Percentiles rank a stretch among this genome's conserved stretches.
phyloP scores from a whole-genome alignment of 768 basidiomycete genomes.

The Auriculariales sp. region DNA sequence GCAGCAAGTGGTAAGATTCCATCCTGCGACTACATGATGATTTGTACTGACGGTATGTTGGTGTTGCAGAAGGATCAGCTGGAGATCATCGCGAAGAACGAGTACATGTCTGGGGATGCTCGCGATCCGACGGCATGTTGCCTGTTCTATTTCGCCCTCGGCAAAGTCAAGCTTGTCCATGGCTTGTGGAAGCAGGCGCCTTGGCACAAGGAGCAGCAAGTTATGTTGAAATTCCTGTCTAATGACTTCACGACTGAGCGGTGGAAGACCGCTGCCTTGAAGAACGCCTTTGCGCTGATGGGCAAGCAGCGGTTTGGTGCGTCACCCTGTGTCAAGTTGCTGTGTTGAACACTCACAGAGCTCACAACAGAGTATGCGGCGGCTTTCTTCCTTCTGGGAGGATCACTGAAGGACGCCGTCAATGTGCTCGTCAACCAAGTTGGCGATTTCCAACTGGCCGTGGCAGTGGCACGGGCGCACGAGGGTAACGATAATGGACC shows the following conservation, averaged over 20 bases:
- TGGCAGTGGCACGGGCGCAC: constrained; percentile 71
- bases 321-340: constrained; percentile 13
- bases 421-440: constrained; percentile 81
- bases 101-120: constrained; percentile 76
- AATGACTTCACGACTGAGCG: constrained; percentile 77
- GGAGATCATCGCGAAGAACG: constrained; percentile 80
- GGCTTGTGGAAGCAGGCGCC: constrained; percentile 92
- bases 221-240: constrained; percentile 83
- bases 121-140: constrained; percentile 85
- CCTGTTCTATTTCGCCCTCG: constrained; percentile 87
- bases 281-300: constrained; percentile 89
- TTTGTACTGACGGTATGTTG: background rate
- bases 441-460: constrained; percentile 78
- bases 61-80: constrained; percentile 53
- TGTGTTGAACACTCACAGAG: constrained; percentile 4
- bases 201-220: constrained; percentile 78
- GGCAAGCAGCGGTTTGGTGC: constrained; percentile 84
- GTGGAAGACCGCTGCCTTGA: constrained; percentile 87
- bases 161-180: constrained; percentile 83
- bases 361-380: constrained; percentile 76
- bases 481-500: constrained; percentile 77
- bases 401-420: constrained; percentile 78
- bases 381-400: constrained; percentile 90
- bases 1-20: constrained; percentile 53
- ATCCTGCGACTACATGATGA: background rate